Percentiles rank a stretch among this genome's conserved stretches.
Evolutionary conservation across 2,329 filamentous ascomycete species (phyloP).

Genomic region (Monilinia vaccinii-corymbosi): DNA sequence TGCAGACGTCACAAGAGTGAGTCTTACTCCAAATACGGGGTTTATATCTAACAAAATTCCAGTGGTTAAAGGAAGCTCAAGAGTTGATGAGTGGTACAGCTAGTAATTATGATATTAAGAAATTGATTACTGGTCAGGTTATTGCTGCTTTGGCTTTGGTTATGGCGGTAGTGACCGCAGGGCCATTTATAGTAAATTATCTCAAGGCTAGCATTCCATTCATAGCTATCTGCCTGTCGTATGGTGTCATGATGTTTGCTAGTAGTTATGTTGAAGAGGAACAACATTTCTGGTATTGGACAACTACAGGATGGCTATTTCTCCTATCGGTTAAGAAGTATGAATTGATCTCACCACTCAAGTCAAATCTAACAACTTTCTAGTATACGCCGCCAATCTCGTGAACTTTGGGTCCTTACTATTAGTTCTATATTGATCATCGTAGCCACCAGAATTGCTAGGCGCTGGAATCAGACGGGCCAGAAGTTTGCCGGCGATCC

Average conservation of each 20-base stretch:
- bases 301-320: conserved; percentile 59
- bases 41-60: conserved; percentile 15
- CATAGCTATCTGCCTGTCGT: conserved; percentile 46
- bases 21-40: conserved; percentile 6
- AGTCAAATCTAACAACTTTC: conserved; percentile 6
- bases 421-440: conserved; percentile 40
- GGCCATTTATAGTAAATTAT: conserved; percentile 33
- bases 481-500: conserved; percentile 90
- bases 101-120: conserved; percentile 76
- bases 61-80: conserved; percentile 45
- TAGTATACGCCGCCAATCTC: conserved; percentile 19
- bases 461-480: conserved; percentile 93
- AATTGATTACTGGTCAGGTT: conserved; percentile 41
- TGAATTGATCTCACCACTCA: background rate
- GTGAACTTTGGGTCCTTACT: conserved; percentile 12
- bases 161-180: conserved; percentile 31
- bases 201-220: conserved; percentile 36
- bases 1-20: conserved; percentile 36
- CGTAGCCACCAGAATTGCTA: conserved; percentile 52
- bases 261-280: conserved; percentile 98
- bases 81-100: conserved; percentile 78
- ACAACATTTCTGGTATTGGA: conserved; percentile 98
- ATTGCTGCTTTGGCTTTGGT: conserved; percentile 31
- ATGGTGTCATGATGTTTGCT: conserved; percentile 90
- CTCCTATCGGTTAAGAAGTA: conserved; percentile 41